A percentile compares a stretch with the other conserved stretches of the same genome.
phyloP scores from a whole-genome alignment of 202 grass and related monocot genomes.

The Thinopyrum obtusiflorum region DNA sequence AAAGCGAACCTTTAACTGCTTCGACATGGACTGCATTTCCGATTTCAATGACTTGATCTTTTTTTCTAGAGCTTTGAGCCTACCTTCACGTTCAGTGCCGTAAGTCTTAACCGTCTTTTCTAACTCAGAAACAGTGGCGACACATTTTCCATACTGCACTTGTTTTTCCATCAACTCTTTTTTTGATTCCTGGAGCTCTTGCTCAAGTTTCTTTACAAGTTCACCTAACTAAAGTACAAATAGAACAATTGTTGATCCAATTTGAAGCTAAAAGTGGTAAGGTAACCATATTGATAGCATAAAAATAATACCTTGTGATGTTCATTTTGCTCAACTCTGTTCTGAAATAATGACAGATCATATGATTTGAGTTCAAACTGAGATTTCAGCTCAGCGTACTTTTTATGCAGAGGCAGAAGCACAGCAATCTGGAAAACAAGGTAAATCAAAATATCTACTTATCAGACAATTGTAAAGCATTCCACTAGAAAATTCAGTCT shows the following conservation, averaged over 20 bases:
- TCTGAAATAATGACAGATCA: constrained; percentile 88
- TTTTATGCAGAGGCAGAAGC: constrained; percentile 67
- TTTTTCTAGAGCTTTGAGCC: constrained; percentile 77
- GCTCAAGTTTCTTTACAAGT: constrained; percentile 80
- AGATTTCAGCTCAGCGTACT: constrained; percentile 65
- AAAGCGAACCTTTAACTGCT: constrained; percentile 69
- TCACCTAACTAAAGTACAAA: constrained; percentile 67
- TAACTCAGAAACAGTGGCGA: constrained; percentile 58
- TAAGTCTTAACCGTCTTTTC: constrained; percentile 79
- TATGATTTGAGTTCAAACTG: constrained; percentile 92
- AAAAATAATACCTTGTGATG: constrained; percentile 83
- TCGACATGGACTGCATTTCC: constrained; percentile 80
- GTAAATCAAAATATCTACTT: constrained; percentile 24
- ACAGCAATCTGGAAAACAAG: constrained; percentile 51
- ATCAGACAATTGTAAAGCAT: constrained; percentile 9
- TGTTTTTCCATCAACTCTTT: constrained; percentile 61
- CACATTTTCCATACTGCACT: constrained; percentile 54
- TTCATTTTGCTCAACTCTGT: constrained; percentile 90
- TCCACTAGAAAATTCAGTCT: not conserved
- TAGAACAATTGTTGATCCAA: constrained; percentile 21
- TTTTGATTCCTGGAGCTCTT: constrained; percentile 74
- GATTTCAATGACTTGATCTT: constrained; percentile 84
- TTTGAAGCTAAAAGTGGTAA: constrained; percentile 9
- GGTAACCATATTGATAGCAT: constrained; percentile 11
- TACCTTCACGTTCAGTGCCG: constrained; percentile 71